phyloP scores from a whole-genome alignment of 257 asterid species.

The Agastache rugosa region DNA sequence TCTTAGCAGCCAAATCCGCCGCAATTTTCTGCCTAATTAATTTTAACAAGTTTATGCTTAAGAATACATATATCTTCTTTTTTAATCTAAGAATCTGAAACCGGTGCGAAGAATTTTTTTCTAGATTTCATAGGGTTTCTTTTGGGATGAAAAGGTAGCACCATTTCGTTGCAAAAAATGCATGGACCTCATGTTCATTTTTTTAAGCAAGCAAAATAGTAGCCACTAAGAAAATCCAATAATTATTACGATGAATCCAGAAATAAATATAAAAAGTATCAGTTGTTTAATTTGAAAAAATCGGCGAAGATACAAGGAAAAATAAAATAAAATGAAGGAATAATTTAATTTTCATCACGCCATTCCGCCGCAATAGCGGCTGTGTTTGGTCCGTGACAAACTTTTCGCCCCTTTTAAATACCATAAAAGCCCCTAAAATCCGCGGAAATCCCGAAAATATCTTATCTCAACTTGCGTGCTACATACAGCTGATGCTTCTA shows the following conservation, averaged over 20 bases:
- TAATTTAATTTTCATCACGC: slow-evolving; percentile 40
- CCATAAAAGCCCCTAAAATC: slow-evolving; percentile 45
- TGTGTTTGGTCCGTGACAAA: slow-evolving; percentile 41
- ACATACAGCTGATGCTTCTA: slow-evolving; percentile 40
- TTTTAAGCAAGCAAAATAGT: too few relatives aligned
- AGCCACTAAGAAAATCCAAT: too few relatives aligned
- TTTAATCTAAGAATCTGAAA: too few relatives aligned
- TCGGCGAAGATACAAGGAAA: not conserved
- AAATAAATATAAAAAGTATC: too few relatives aligned
- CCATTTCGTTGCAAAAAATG: not conserved
- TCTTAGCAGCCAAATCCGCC: not conserved
- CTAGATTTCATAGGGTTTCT: too few relatives aligned
- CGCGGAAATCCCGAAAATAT: slow-evolving; percentile 34
- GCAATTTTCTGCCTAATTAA: not conserved
- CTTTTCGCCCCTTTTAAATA: slow-evolving; percentile 23
- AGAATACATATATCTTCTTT: too few relatives aligned
- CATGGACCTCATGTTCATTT: not conserved
- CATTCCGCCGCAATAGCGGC: slow-evolving; percentile 82
- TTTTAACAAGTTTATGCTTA: too few relatives aligned
- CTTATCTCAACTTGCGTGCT: slow-evolving; percentile 41
- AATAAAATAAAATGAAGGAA: not conserved
- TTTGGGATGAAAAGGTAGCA: not conserved
- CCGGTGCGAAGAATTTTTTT: too few relatives aligned
- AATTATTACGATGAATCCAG: too few relatives aligned
- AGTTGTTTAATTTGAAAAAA: too few relatives aligned